Conservation (phyloP, 148 eudicot genomes). For the Rhododendron vialii region DNA sequence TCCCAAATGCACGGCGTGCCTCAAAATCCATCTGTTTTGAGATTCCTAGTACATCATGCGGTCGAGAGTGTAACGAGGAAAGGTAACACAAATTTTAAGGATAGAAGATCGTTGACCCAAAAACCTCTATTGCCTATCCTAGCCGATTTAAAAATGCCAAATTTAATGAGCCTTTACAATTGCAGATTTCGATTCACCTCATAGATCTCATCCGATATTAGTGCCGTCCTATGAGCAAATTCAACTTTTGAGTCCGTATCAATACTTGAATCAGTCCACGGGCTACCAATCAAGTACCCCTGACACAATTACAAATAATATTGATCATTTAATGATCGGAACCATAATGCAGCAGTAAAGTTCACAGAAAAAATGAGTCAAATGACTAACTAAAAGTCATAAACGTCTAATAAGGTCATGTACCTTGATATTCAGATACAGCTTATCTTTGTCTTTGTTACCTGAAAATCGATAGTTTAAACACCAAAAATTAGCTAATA, state of each 20-base stretch:
- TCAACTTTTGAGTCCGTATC: conserved; percentile 32
- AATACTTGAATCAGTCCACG: conserved; percentile 31
- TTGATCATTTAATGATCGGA: neutral
- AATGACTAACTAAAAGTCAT: neutral
- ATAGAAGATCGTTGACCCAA: too few relatives aligned
- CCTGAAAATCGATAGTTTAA: conserved; percentile 10
- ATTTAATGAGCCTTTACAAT: neutral
- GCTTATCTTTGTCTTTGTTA: conserved; percentile 1
- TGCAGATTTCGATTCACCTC: conserved; percentile 22
- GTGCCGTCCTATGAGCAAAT: conserved; percentile 55
- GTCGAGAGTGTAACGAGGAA: too few relatives aligned
- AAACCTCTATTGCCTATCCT: neutral
- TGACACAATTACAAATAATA: conserved; percentile 1
- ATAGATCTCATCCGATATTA: conserved; percentile 54
- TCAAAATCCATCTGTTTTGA: too few relatives aligned
- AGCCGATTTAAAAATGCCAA: too few relatives aligned
- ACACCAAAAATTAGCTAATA: neutral
- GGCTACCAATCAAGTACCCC: conserved; percentile 55
- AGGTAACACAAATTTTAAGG: too few relatives aligned
- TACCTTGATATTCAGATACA: conserved; percentile 16
- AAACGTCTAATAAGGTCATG: neutral
- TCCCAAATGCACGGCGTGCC: too few relatives aligned
- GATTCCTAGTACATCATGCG: too few relatives aligned
- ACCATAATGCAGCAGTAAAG: neutral
- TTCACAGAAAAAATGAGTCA: neutral